phyloP scores from a whole-genome alignment of 176 grass and related monocot species.

The Paspalum notatum region DNA sequence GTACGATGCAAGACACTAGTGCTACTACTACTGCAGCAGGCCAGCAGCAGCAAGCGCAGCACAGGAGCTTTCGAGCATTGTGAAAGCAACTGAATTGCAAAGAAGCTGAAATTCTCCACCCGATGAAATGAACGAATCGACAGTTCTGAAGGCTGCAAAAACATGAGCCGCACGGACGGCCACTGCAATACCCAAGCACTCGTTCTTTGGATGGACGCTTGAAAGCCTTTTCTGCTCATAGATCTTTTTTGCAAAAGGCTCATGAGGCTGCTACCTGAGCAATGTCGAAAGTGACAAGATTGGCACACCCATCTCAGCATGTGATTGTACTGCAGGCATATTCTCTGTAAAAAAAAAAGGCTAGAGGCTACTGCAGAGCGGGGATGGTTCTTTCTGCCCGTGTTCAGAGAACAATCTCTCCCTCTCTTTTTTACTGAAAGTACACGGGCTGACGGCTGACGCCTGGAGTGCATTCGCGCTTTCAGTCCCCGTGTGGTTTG shows the following conservation, averaged over 20 bases:
- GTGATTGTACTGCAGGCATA: constrained; percentile 37
- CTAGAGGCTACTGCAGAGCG: not conserved
- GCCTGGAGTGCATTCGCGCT: not conserved
- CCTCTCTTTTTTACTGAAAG: constrained; percentile 28
- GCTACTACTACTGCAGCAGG: no score
- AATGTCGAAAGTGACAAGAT: constrained; percentile 39
- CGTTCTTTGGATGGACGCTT: constrained; percentile 1
- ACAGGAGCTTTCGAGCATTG: no score
- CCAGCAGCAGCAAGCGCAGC: no score
- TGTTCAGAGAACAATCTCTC: not conserved
- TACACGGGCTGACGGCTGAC: not conserved
- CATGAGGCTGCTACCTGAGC: constrained; percentile 13
- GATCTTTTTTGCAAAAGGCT: constrained; percentile 14
- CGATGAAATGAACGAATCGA: no score
- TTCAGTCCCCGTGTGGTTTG: not conserved
- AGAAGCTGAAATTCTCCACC: no score
- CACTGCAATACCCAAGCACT: not conserved
- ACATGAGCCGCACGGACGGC: no score
- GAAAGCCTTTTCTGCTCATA: constrained; percentile 10
- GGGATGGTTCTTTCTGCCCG: not conserved
- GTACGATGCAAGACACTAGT: no score
- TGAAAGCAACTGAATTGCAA: no score
- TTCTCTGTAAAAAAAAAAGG: constrained; percentile 25
- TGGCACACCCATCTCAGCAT: constrained; percentile 22
- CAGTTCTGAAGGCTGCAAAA: no score